phyloP scores from a whole-genome alignment of 768 basidiomycete species.

The Termitomyces sp. region DNA sequence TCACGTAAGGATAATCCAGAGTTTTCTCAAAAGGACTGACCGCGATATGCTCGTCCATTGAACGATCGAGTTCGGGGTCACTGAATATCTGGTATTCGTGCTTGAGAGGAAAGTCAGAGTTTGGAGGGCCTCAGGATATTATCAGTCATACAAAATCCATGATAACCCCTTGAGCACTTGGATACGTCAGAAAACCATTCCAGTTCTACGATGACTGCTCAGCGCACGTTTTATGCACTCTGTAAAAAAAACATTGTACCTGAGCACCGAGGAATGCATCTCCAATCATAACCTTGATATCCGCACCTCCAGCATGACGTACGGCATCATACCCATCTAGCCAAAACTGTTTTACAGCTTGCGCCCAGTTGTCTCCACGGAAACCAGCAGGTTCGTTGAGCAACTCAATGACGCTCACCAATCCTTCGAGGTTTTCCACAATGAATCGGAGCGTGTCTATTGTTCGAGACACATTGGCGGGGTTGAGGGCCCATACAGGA shows the following conservation, averaged over 20 bases:
- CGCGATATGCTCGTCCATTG: constrained; percentile 51
- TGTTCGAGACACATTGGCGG: constrained; percentile 47
- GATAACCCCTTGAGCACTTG: constrained; percentile 49
- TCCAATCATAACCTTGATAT: constrained; percentile 63
- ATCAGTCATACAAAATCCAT: constrained; percentile 52
- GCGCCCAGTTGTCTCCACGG: constrained; percentile 32
- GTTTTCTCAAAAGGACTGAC: constrained; percentile 22
- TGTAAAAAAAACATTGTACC: constrained; percentile 21
- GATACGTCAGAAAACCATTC: constrained; percentile 51
- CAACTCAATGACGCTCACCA: constrained; percentile 61
- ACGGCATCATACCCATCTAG: constrained; percentile 55
- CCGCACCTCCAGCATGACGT: constrained; percentile 39
- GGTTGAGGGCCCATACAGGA: constrained; percentile 51
- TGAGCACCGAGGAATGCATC: constrained; percentile 64
- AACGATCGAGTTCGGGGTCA: constrained; percentile 44
- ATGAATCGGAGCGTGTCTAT: constrained; percentile 56
- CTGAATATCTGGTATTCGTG: constrained; percentile 77
- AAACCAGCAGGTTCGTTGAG: constrained; percentile 69
- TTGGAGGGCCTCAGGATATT: neutral
- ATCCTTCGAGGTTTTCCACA: constrained; percentile 45
- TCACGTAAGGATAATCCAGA: neutral
- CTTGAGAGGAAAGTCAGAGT: constrained; percentile 22
- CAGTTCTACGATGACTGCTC: constrained; percentile 37
- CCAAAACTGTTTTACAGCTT: constrained; percentile 50
- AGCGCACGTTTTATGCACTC: neutral